A percentile compares a stretch with the other conserved stretches of the same genome.
Evolutionary conservation across 129 eudicot species (phyloP).

Genomic region (Cynara cardunculus): DNA sequence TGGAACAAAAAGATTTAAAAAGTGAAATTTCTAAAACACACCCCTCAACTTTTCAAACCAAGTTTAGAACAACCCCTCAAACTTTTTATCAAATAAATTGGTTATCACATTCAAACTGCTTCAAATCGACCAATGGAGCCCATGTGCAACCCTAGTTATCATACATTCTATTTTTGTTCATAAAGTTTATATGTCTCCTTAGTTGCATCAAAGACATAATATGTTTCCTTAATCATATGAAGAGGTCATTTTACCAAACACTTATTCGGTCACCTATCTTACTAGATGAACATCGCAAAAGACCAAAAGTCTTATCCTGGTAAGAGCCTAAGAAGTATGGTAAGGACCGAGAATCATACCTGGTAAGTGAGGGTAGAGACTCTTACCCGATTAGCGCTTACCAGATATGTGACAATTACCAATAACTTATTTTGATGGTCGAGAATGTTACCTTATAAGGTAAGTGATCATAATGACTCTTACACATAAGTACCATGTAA

Average conservation of each 20-base stretch:
- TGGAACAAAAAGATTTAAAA: too few relatives aligned
- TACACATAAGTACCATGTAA: background rate
- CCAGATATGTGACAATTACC: background rate
- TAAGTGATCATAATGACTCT: background rate
- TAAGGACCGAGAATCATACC: background rate
- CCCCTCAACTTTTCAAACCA: too few relatives aligned
- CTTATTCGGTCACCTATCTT: too few relatives aligned
- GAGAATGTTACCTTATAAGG: background rate
- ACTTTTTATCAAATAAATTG: too few relatives aligned
- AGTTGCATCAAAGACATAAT: too few relatives aligned
- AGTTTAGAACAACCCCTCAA: too few relatives aligned
- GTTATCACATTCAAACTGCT: background rate
- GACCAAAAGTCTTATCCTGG: background rate
- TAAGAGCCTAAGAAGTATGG: background rate
- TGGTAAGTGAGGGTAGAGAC: background rate
- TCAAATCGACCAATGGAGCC: background rate
- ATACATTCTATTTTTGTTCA: too few relatives aligned
- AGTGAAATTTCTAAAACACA: too few relatives aligned
- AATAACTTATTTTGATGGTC: background rate
- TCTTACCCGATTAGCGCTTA: background rate
- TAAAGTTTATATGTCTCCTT: too few relatives aligned
- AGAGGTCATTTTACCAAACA: too few relatives aligned
- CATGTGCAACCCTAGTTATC: background rate
- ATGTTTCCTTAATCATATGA: too few relatives aligned
- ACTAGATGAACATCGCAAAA: too few relatives aligned